Evolutionary conservation across 2,329 filamentous ascomycete genomes (phyloP).

Genomic region (Colletotrichum sp.): DNA sequence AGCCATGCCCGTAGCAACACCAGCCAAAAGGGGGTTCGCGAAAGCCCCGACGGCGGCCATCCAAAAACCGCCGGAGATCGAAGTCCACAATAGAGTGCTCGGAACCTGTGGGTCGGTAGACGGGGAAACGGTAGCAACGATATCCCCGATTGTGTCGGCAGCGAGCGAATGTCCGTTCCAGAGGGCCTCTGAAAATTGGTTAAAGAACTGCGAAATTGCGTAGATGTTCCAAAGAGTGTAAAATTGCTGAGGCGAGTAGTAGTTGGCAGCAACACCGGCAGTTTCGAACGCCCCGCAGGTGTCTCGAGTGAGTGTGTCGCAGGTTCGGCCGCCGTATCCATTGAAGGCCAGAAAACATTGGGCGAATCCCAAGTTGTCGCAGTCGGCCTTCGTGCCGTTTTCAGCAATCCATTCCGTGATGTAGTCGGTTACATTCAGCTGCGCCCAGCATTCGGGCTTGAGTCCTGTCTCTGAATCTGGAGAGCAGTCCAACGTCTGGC

Average conservation of each 20-base stretch:
- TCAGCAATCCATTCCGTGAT: slow-evolving; percentile 28
- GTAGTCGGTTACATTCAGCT: slow-evolving; percentile 25
- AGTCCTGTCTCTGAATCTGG: slow-evolving; percentile 15
- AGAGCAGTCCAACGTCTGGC: not conserved
- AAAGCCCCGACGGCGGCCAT: slow-evolving; percentile 19
- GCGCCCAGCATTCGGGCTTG: slow-evolving; percentile 26
- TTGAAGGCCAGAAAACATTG: slow-evolving; percentile 31
- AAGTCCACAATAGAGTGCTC: slow-evolving; percentile 24
- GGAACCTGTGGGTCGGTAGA: slow-evolving; percentile 22
- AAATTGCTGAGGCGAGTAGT: slow-evolving; percentile 28
- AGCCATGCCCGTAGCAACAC: slow-evolving; percentile 15
- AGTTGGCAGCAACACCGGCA: slow-evolving; percentile 20
- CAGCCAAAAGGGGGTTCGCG: slow-evolving; percentile 8
- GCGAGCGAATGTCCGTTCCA: slow-evolving; percentile 28
- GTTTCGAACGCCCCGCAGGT: slow-evolving; percentile 25
- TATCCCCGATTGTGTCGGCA: slow-evolving; percentile 27
- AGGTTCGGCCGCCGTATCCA: slow-evolving; percentile 28
- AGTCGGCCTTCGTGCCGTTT: slow-evolving; percentile 28
- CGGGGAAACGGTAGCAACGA: slow-evolving; percentile 28
- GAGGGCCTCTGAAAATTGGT: slow-evolving; percentile 29
- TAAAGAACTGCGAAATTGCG: slow-evolving; percentile 31
- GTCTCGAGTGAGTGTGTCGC: slow-evolving; percentile 27
- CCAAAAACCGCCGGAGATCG: slow-evolving; percentile 23
- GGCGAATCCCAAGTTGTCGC: slow-evolving; percentile 27
- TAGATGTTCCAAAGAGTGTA: slow-evolving; percentile 33